Base-by-base conservation (phyloP, 1,139 yeast genomes). In the Geotrichum reessii region DNA sequence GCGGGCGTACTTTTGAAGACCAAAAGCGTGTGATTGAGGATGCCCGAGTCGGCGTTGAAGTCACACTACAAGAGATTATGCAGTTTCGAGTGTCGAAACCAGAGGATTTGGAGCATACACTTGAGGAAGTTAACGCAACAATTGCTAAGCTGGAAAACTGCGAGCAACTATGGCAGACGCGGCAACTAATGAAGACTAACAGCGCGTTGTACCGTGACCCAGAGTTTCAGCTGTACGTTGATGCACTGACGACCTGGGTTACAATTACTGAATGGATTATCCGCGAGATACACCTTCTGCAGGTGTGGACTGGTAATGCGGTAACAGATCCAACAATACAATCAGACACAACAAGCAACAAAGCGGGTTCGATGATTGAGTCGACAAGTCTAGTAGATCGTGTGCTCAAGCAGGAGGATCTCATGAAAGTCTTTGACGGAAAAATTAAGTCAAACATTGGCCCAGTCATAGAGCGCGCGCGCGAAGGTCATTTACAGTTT, bases 181-280 rank as follows among this genome's bases (percentile, higher is more conserved):
- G 81, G 50, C 86, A 84, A 62, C 93, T 88, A 58, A 86, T 93
- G 95, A 80, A 79, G 53, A 78, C 77, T 57, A 96, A 89, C 60
- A 87, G 88, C 65, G 95, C 96, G 0, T 74, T 81, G 4, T 84
- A 90, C 62, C 81, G 84, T 8, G 78, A 84, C 8, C 80, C 78
- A 3, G 90, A 82, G 52, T 91, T 92, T 67, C 81, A 79, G 52
- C 76, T 78, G 55, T 78, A 89, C 50, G 74, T 89, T 7, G 93
- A 87, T 62, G 92, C 96, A 0, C 77, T 93, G 60, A 84, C 83
- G 52, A 87, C 97, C 0, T 92, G 97, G 97, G 77, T 81, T 25
- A 84, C 91, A 12, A 84, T 89, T 46, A 84, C 92, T 0, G 82
- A 80, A 56, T 86, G 92, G 0, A 83, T 93, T 33, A 78, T 79